Percentiles rank a stretch among this genome's conserved stretches.
Conservation (phyloP, 2,329 filamentous ascomycete species). For the Cladorrhinum sp. region DNA sequence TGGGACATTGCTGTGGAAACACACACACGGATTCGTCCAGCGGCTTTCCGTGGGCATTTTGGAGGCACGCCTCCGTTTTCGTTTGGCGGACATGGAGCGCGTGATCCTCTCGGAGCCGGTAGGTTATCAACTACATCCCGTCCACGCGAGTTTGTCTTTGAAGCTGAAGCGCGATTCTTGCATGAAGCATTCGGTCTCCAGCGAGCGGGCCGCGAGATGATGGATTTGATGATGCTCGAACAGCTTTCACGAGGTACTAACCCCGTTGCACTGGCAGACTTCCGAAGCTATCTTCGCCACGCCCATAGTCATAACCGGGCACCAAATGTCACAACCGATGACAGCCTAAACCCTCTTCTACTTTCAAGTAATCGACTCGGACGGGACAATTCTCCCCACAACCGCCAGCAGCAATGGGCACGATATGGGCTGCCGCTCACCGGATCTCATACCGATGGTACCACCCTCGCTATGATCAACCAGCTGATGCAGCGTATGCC, state of each 20-base stretch:
- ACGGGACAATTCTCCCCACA: constrained; percentile 48
- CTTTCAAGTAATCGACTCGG: constrained; percentile 54
- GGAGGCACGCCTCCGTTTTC: constrained; percentile 47
- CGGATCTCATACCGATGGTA: constrained; percentile 54
- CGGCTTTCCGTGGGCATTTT: constrained; percentile 55
- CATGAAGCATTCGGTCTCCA: constrained; percentile 5
- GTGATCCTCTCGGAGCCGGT: constrained; percentile 50
- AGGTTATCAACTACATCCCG: constrained; percentile 31
- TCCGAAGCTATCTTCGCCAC: constrained; percentile 50
- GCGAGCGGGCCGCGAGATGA: not conserved
- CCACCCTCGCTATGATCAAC: constrained; percentile 53
- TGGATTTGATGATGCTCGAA: not conserved
- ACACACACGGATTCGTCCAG: constrained; percentile 53
- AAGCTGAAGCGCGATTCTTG: constrained; percentile 12
- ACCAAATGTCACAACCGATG: constrained; percentile 62
- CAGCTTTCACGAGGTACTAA: not conserved
- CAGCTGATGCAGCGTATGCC: constrained; percentile 56
- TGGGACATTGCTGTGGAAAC: constrained; percentile 58
- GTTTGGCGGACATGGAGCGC: constrained; percentile 49
- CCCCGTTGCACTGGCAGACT: constrained; percentile 35
- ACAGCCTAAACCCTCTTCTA: constrained; percentile 83
- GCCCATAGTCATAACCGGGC: constrained; percentile 53
- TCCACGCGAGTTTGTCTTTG: constrained; percentile 9
- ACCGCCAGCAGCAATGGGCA: constrained; percentile 38
- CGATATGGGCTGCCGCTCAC: not conserved